These are phyloP conservation scores for Elaeis oleifera DNA, from an alignment of 202 grass and related monocot genomes.

Conservation along the genomic window DNA sequence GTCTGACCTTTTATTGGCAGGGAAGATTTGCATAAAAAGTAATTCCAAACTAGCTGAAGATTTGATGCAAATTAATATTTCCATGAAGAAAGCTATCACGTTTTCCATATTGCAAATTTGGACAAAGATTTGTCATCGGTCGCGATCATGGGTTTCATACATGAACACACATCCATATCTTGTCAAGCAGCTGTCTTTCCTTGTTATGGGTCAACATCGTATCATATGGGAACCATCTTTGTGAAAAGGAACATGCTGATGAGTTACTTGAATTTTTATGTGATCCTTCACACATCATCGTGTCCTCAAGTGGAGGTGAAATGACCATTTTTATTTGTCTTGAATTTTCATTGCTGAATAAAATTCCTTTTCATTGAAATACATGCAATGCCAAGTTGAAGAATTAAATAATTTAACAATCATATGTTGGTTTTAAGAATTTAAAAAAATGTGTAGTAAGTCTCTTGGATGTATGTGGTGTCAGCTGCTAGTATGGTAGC, in stretches of 20 bases:
- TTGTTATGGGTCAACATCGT: slow-evolving; percentile 3
- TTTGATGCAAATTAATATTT: neutral
- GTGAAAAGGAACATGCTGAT: slow-evolving; percentile 12
- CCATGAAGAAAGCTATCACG: neutral
- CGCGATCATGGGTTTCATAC: slow-evolving; percentile 17
- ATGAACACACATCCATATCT: slow-evolving; percentile 23
- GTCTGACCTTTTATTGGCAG: no score
- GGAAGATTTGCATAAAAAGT: slow-evolving; percentile 10
- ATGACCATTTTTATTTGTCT: no score
- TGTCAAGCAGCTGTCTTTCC: slow-evolving; percentile 25
- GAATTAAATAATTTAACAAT: no score
- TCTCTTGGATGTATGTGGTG: no score
- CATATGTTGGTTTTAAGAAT: no score
- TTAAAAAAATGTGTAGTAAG: no score
- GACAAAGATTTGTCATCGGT: slow-evolving; percentile 17
- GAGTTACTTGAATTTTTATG: slow-evolving; percentile 24
- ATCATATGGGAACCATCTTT: slow-evolving; percentile 17
- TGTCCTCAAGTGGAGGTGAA: slow-evolving; percentile 29
- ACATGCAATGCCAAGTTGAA: no score
- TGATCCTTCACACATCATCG: slow-evolving; percentile 17
- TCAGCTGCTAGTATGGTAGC: no score
- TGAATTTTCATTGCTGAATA: no score
- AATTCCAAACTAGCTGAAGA: slow-evolving; percentile 5
- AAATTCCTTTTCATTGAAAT: no score
- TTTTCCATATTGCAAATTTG: slow-evolving; percentile 33